Evolutionary conservation across 805 yeast genomes (phyloP).

Genomic region (Kodamaea kaohsiungensis): DNA sequence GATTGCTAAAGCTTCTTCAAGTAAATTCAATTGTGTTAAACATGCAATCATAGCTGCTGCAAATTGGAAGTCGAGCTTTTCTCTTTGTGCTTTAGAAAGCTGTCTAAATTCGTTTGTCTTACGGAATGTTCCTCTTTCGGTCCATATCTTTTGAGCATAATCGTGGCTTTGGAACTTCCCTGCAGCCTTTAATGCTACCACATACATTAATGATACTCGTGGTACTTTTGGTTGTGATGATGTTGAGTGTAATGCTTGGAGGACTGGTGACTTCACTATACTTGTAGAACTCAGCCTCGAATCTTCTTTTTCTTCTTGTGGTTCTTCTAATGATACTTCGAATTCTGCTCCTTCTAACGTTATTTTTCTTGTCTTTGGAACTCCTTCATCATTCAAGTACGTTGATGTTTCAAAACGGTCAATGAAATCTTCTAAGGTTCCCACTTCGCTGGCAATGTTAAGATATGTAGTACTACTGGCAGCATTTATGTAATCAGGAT

Average conservation of each 20-base stretch:
- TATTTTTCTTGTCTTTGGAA: constrained; percentile 5
- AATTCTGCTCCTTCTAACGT: not conserved
- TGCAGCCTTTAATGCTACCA: constrained; percentile 67
- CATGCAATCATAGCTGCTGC: constrained; percentile 69
- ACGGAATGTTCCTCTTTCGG: constrained; percentile 75
- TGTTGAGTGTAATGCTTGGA: not conserved
- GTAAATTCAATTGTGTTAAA: constrained; percentile 53
- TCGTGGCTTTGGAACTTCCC: constrained; percentile 51
- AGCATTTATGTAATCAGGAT: constrained; percentile 44
- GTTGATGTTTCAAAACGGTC: constrained; percentile 34
- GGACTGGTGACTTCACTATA: constrained; percentile 1
- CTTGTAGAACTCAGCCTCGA: not conserved
- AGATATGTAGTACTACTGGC: constrained; percentile 53
- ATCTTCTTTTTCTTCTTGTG: not conserved
- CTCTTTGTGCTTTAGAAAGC: constrained; percentile 37
- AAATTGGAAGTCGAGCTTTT: constrained; percentile 60
- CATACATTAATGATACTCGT: constrained; percentile 51
- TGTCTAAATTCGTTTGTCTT: constrained; percentile 50
- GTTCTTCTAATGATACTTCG: not conserved
- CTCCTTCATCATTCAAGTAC: constrained; percentile 22
- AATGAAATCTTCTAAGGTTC: constrained; percentile 33
- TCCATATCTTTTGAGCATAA: constrained; percentile 71
- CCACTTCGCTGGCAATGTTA: constrained; percentile 43
- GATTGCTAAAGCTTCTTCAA: constrained; percentile 70
- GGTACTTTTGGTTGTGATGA: constrained; percentile 18